Base-by-base conservation (phyloP, 2,329 filamentous ascomycete genomes). In the Pyrenophora seminiperda region DNA sequence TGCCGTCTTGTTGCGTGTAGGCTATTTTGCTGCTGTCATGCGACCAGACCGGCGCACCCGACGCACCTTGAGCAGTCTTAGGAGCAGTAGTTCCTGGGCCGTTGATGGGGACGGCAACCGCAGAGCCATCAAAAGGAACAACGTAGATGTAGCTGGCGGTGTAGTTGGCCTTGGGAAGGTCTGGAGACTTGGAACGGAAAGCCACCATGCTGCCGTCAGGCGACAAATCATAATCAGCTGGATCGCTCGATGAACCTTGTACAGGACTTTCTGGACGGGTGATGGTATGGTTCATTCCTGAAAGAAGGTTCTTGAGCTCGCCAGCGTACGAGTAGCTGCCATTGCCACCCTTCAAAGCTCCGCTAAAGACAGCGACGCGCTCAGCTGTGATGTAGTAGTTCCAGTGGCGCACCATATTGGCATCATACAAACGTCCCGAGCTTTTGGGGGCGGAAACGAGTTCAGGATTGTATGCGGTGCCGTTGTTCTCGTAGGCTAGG, bases 131-230 rank as follows among this genome's bases (percentile, higher is more conserved):
- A 36, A 93, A 77, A 0, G 87, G 83, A 1, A 89, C 81, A 37
- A 87, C 83, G 73, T 94, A 96, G 32, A 95, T 81, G 66, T 94
- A 89, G 7, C 87, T 87, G 60, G 92, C 92, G 6, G 91, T 96
- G 72, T 88, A 85, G 56, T 89, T 83, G 0, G 89, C 88, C 7
- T 83, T 85, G 59, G 88, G 83, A 10, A 91, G 73, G 13, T 84
- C 76, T 0, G 89, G 89, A 59, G 91, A 89, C 61, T 90, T 90
- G 17, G 88, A 83, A 17, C 91, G 82, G 66, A 93, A 92, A n/a
- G 68, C 68, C n/a, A 73, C 70, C 19, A 84, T 83, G 51, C 91
- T 79, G 1, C 87, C 89, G 39, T 79, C 74, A 11, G 77, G 75
- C 50, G 85, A 81, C 51, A 93, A 81, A 63, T 94, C 90, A 63